These are phyloP conservation scores for Saturnispora halmiae DNA, from an alignment of 805 yeast genomes.

Conservation along the genomic window DNA sequence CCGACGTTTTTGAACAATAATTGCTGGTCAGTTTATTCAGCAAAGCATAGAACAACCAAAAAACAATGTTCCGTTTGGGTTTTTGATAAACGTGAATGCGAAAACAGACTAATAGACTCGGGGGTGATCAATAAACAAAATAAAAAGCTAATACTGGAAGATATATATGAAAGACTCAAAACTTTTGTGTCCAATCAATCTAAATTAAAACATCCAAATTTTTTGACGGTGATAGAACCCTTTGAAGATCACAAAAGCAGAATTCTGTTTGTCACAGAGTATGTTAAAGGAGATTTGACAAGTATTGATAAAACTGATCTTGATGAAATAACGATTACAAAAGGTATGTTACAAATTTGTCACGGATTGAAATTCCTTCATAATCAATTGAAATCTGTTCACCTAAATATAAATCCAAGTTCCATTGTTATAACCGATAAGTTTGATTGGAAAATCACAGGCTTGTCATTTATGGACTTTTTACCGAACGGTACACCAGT, in stretches of 20 bases:
- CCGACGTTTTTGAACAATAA: constrained; percentile 61
- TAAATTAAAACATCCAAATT: constrained; percentile 81
- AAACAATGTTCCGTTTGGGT: constrained; percentile 73
- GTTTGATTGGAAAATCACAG: constrained; percentile 91
- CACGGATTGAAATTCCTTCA: constrained; percentile 81
- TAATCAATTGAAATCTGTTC: constrained; percentile 62
- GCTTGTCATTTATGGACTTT: constrained; percentile 49
- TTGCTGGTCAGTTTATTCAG: constrained; percentile 81
- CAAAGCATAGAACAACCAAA: constrained; percentile 57
- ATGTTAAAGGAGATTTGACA: constrained; percentile 36
- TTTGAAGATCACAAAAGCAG: constrained; percentile 76
- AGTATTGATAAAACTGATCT: constrained; percentile 36
- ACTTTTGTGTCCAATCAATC: constrained; percentile 64
- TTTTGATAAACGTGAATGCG: constrained; percentile 73
- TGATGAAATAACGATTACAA: constrained; percentile 61
- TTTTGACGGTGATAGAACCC: constrained; percentile 77
- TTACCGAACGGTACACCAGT: constrained; percentile 32
- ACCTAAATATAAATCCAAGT: constrained; percentile 69
- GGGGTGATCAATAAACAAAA: constrained; percentile 43
- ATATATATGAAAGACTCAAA: constrained; percentile 55
- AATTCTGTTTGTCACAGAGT: constrained; percentile 78
- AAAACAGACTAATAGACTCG: constrained; percentile 41
- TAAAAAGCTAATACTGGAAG: constrained; percentile 43
- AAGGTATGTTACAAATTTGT: constrained; percentile 72
- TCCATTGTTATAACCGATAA: constrained; percentile 69